phyloP scores from a whole-genome alignment of 495 filamentous ascomycete species.

The Neurospora sp. region DNA sequence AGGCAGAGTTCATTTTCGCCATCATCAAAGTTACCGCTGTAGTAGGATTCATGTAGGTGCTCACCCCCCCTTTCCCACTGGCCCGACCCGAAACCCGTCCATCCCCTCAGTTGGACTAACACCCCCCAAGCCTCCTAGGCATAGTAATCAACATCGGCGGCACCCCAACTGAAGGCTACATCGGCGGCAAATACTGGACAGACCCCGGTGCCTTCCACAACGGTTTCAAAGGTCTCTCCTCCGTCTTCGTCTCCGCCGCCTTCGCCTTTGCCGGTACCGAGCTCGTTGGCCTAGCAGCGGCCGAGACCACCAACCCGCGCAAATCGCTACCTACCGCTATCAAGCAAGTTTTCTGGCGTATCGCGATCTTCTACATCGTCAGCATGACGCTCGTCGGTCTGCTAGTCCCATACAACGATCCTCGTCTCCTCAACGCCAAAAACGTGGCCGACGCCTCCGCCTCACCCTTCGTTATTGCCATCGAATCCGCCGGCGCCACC shows the following conservation, averaged over 20 bases:
- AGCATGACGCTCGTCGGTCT: constrained; percentile 66
- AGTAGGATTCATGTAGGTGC: constrained; percentile 74
- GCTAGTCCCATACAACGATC: constrained; percentile 61
- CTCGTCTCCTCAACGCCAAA: constrained; percentile 42
- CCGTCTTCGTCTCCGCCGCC: constrained; percentile 85
- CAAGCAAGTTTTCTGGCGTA: constrained; percentile 96
- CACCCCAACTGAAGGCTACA: constrained; percentile 64
- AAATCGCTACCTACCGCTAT: constrained; percentile 79
- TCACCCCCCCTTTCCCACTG: not conserved
- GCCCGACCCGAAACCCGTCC: not conserved
- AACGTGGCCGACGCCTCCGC: constrained; percentile 57
- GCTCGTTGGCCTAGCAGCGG: constrained; percentile 80
- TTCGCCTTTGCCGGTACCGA: constrained; percentile 92
- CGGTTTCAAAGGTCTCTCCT: constrained; percentile 91
- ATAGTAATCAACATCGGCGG: constrained; percentile 76
- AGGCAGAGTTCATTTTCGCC: constrained; percentile 85
- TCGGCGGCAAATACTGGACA: constrained; percentile 72
- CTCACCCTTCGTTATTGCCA: constrained; percentile 85
- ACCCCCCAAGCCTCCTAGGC: constrained; percentile 52
- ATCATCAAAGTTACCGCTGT: constrained; percentile 80
- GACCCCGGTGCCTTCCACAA: constrained; percentile 81
- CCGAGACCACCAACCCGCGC: constrained; percentile 79
- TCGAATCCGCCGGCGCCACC: constrained; percentile 64
- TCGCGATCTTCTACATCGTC: constrained; percentile 77
- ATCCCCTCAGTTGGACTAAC: constrained; percentile 4